phyloP scores from a whole-genome alignment of 1,284 basidiomycete genomes.

The Naganishia liquefaciens region DNA sequence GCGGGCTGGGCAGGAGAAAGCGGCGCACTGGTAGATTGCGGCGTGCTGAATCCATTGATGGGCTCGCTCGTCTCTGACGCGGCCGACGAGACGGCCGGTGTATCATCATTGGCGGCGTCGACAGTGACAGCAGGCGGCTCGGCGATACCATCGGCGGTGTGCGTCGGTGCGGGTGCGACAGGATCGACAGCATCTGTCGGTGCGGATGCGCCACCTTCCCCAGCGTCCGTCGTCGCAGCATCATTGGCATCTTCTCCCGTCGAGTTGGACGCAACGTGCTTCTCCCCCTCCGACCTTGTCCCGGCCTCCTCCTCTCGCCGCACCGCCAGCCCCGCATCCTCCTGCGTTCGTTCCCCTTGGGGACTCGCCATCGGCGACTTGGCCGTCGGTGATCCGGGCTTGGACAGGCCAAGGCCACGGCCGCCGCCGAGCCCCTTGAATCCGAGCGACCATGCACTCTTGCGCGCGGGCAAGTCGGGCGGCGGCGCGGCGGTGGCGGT shows the following conservation, averaged over 20 bases:
- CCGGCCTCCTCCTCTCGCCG: not conserved
- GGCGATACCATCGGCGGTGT: too few relatives aligned
- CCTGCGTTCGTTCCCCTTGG: not conserved
- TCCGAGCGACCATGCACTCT: conserved; percentile 44
- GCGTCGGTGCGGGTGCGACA: not conserved
- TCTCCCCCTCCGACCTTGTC: not conserved
- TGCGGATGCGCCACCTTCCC: too few relatives aligned
- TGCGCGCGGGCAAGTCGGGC: conserved; percentile 32
- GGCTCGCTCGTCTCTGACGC: conserved; percentile 23
- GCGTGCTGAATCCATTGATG: conserved; percentile 22
- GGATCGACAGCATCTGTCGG: not conserved
- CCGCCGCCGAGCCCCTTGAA: conserved; percentile 38
- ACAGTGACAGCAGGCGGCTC: not conserved
- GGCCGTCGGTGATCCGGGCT: not conserved
- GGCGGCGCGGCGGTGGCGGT: not conserved
- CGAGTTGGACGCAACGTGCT: not conserved
- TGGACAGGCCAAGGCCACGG: conserved; percentile 9
- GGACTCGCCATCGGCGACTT: conserved; percentile 1
- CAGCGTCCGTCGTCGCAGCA: not conserved
- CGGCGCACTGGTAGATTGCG: conserved; percentile 17
- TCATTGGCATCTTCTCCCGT: not conserved
- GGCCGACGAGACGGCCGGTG: not conserved
- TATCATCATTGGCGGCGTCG: not conserved
- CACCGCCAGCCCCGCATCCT: not conserved
- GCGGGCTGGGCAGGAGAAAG: not conserved